Base-by-base conservation (phyloP, 2,329 filamentous ascomycete species). In the Scorias spongiosa region DNA sequence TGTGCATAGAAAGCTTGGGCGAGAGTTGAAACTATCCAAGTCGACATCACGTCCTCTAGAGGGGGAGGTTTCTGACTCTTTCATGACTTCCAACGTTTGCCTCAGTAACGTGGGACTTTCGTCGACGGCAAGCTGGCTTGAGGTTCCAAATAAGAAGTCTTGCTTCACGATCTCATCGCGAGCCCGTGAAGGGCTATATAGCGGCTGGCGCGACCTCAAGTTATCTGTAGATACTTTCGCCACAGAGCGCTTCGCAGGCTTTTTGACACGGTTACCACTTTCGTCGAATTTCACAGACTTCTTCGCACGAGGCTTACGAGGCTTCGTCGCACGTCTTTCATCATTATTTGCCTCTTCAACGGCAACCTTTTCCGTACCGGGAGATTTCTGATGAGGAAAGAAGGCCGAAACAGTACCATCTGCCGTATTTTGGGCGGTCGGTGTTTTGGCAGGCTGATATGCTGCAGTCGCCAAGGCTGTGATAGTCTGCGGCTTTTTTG, bases 71-170 rank as follows among this genome's bases (percentile, higher is more conserved):
- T 64, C 80, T 0, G 80, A 84, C 32, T 66, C 67, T 48, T 69
- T 70, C 49, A 83, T 71, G 1, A 78, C 79, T 43, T 67, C 57
- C 43, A 83, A 76, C 15, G 84, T 61, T 39, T 82, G 73, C 28
- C 72, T 70, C 12, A 84, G 60, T 18, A 79, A 71, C 0, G 72
- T 74, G 0, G 82, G 81, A 0, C 81, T 84, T 30, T 86, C 76
- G 45, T 86, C 82, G 44, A 72, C 66, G 11, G 80, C 81, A 18
- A 93, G 65, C 58, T 93, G 86, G 58, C 86, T 93, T 1, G 82
- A 88, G 0, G 85, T 91, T 1, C 85, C 86, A 62, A 93, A 93
- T 0, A 93, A 64, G 55, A 88, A 84, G 47, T 87, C 77, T 57
- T 91, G 86, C 1, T 73, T 67, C 2, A 74, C 69, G 11, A 82